Evolutionary conservation across 1,284 basidiomycete species (phyloP).

Genomic region (Microbotryum intermedium): DNA sequence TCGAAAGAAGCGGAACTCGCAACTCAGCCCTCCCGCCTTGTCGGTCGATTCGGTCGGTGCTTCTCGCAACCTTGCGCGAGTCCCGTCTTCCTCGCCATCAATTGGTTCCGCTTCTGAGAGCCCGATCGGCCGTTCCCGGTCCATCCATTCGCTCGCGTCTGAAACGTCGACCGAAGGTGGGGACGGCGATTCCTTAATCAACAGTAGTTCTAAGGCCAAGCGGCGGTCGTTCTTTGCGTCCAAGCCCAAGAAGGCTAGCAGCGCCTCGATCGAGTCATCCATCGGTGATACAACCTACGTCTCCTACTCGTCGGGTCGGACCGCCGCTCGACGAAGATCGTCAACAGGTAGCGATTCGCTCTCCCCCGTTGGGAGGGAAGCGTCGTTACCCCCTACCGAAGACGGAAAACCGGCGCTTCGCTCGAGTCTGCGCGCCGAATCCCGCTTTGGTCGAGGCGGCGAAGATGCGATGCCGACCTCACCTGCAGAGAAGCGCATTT

Average conservation of each 20-base stretch:
- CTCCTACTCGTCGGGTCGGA: not conserved
- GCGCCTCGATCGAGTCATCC: constrained; percentile 7
- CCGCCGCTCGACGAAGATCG: not conserved
- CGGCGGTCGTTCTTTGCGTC: constrained; percentile 1
- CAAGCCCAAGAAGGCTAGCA: not conserved
- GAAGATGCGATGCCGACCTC: not conserved
- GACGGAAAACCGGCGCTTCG: not conserved
- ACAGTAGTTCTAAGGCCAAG: not conserved
- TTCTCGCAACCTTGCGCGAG: not conserved
- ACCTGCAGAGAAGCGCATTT: not conserved
- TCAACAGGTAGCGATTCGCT: too few species aligned
- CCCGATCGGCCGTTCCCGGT: too few species aligned
- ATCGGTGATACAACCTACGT: constrained; percentile 15
- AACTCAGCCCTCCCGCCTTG: not conserved
- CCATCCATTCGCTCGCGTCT: too few species aligned
- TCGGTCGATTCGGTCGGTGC: too few species aligned
- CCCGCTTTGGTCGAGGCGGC: not conserved
- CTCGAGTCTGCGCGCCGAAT: not conserved
- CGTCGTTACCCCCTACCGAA: too few species aligned
- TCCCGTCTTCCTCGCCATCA: too few species aligned
- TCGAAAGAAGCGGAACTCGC: not conserved
- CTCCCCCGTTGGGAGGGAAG: too few species aligned
- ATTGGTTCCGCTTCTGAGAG: too few species aligned
- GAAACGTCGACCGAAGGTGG: too few species aligned
- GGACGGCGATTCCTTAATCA: too few species aligned